Evolutionary conservation across 2,329 filamentous ascomycete species (phyloP).

Genomic region (Escovopsis sp.): DNA sequence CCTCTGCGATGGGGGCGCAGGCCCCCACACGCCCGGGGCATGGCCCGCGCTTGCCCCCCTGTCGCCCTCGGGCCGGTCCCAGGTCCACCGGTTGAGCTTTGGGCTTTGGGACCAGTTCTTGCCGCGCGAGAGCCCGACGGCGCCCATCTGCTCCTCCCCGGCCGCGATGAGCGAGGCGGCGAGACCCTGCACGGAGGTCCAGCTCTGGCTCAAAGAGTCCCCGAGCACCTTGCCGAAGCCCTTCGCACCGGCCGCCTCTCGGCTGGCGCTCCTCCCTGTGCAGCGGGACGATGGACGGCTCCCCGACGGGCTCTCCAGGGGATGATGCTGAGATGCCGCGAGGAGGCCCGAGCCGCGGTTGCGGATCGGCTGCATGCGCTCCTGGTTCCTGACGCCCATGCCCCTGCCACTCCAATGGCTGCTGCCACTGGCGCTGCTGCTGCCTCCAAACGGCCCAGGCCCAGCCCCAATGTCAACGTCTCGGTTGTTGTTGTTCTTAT

Average conservation of each 20-base stretch:
- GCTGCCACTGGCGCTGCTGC: too few species aligned
- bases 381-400: not conserved
- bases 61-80: conserved; percentile 7
- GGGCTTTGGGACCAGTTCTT: conserved; percentile 3
- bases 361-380: not conserved
- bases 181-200: conserved; percentile 40
- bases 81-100: conserved; percentile 9
- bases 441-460: too few species aligned
- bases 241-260: not conserved
- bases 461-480: too few species aligned
- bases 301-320: not conserved
- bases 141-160: conserved; percentile 9
- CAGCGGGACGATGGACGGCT: not conserved
- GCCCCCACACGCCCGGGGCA: conserved; percentile 28
- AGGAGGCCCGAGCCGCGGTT: not conserved
- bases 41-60: conserved; percentile 2
- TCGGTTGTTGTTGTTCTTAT: too few species aligned
- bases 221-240: conserved; percentile 27
- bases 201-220: conserved; percentile 36
- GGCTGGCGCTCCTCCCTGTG: not conserved
- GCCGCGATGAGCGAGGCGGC: conserved; percentile 28
- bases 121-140: conserved; percentile 9
- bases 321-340: not conserved
- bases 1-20: conserved; percentile 15
- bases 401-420: too few species aligned